Conservation (phyloP, 1,284 basidiomycete species). For the Trametes sp. region DNA sequence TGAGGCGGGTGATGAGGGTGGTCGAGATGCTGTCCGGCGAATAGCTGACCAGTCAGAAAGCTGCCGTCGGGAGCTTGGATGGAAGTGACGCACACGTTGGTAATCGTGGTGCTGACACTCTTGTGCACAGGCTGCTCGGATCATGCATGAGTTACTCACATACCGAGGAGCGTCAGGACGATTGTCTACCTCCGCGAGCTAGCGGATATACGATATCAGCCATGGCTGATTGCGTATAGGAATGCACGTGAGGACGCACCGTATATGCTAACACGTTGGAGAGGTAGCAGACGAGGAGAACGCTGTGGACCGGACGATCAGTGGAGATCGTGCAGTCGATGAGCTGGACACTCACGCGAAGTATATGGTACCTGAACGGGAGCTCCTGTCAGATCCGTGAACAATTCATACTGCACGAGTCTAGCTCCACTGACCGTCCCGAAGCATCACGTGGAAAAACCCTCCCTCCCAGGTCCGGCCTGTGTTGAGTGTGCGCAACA, state of each 20-base stretch:
- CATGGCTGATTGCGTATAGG: background rate
- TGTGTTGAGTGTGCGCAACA: constrained; percentile 6
- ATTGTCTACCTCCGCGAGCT: constrained; percentile 14
- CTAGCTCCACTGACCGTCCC: constrained; percentile 11
- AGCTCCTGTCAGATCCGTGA: background rate
- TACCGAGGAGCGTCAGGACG: background rate
- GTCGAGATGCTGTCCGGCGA: constrained; percentile 14
- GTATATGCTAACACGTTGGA: constrained; percentile 15
- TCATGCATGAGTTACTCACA: background rate
- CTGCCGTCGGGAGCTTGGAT: too few species aligned
- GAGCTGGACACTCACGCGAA: constrained; percentile 9
- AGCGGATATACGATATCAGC: background rate
- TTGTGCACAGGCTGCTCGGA: constrained; percentile 14
- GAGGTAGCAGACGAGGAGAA: constrained; percentile 16
- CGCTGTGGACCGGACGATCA: background rate
- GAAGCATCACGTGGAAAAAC: constrained; percentile 11
- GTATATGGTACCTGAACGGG: constrained; percentile 8
- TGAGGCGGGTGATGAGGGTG: constrained; percentile 20
- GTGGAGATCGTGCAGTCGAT: background rate
- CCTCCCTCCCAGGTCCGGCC: constrained; percentile 14
- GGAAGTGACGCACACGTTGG: constrained; percentile 18
- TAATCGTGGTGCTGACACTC: constrained; percentile 20
- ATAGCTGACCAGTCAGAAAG: background rate
- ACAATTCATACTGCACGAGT: background rate
- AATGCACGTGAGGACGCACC: constrained; percentile 3